phyloP scores from a whole-genome alignment of 345 rosid genomes.

The Euphorbia peplus region DNA sequence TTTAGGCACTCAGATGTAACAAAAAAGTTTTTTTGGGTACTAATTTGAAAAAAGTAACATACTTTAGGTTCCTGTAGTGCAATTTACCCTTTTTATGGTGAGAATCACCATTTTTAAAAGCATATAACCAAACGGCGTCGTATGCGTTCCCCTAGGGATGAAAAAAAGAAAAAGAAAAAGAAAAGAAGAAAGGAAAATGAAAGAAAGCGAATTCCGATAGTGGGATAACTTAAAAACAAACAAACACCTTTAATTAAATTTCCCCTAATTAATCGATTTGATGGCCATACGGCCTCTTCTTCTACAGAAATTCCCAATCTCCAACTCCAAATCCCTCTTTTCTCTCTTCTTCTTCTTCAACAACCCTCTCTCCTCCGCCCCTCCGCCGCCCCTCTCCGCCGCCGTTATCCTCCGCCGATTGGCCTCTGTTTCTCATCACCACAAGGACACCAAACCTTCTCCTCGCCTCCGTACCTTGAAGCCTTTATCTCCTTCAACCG shows the following conservation, averaged over 20 bases:
- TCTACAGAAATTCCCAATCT: slow-evolving; percentile 32
- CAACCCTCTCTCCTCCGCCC: slow-evolving; percentile 9
- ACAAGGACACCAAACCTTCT: not conserved
- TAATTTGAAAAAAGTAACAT: too few species aligned
- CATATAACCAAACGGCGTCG: too few species aligned
- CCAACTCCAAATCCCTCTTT: slow-evolving; percentile 21
- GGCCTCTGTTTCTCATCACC: slow-evolving; percentile 5
- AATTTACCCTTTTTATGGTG: too few species aligned
- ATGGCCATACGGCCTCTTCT: slow-evolving; percentile 78
- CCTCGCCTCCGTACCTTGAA: slow-evolving; percentile 18
- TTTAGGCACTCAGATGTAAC: too few species aligned
- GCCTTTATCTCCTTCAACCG: slow-evolving; percentile 31
- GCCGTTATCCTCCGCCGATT: slow-evolving; percentile 16
- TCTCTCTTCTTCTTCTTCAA: slow-evolving; percentile 7
- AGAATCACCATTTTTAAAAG: too few species aligned
- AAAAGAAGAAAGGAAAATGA: not conserved
- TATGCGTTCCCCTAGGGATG: too few species aligned
- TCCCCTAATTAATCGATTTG: slow-evolving; percentile 14
- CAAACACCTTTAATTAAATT: not conserved
- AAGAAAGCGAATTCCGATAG: slow-evolving; percentile 12
- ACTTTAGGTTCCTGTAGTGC: too few species aligned
- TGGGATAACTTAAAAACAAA: slow-evolving; percentile 13
- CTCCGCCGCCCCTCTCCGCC: slow-evolving; percentile 1
- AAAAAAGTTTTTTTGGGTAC: too few species aligned
- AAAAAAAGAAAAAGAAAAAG: not conserved